Conservation (phyloP, 768 basidiomycete genomes). For the Lenzites betulinus region DNA sequence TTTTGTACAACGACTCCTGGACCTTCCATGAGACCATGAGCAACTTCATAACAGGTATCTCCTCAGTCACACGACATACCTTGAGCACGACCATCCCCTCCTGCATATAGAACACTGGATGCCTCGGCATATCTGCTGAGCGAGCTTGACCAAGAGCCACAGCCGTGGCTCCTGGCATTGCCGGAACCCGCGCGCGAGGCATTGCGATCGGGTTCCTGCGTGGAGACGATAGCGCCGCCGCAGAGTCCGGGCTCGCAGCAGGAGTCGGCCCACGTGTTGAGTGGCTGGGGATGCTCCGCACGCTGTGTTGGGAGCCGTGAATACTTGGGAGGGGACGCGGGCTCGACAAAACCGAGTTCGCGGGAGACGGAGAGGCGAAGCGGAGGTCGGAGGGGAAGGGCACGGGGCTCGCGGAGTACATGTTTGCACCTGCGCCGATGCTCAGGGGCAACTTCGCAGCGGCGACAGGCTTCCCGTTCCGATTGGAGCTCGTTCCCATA, state of each 20-base stretch:
- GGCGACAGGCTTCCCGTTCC: not conserved
- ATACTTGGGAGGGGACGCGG: constrained; percentile 14
- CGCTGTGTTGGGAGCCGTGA: constrained; percentile 9
- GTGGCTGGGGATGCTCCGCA: constrained; percentile 13
- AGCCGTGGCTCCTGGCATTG: not conserved
- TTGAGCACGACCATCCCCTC: constrained; percentile 23
- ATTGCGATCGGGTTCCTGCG: not conserved
- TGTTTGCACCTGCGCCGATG: not conserved
- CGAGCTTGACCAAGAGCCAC: not conserved
- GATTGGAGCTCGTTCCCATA: not conserved
- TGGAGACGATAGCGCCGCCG: constrained; percentile 15
- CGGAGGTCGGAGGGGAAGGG: constrained; percentile 14
- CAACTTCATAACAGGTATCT: not conserved
- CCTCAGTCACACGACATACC: not conserved
- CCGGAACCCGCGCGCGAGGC: constrained; percentile 14
- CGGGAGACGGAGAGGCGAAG: constrained; percentile 13
- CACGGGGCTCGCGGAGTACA: constrained; percentile 3
- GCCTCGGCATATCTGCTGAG: not conserved
- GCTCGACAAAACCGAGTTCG: constrained; percentile 3
- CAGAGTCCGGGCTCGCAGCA: constrained; percentile 12
- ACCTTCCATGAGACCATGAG: constrained; percentile 33
- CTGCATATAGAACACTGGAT: constrained; percentile 22
- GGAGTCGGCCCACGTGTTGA: constrained; percentile 1
- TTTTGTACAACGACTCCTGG: constrained; percentile 40
- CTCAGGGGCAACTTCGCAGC: too few species aligned